Evolutionary conservation across 352 stramenopile species (phyloP).

Genomic region (Phytopythium boreale): DNA sequence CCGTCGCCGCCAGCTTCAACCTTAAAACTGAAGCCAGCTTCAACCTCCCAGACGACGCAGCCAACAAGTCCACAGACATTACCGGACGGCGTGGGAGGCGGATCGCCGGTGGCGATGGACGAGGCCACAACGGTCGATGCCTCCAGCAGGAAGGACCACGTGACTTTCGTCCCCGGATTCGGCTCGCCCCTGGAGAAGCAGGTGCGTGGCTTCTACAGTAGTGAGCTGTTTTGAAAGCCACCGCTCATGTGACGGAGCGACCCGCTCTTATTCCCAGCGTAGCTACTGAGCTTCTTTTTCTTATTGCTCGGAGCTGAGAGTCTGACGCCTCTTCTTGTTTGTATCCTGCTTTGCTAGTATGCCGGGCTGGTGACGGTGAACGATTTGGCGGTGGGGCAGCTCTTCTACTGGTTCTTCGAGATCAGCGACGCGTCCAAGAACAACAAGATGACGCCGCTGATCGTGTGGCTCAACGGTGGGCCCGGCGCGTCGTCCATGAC

Average conservation of each 20-base stretch:
- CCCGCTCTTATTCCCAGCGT: conserved; percentile 15
- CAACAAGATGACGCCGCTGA: conserved; percentile 50
- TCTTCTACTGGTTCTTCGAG: conserved; percentile 90
- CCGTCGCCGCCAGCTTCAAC: conserved; percentile 12
- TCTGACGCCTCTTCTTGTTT: conserved; percentile 13
- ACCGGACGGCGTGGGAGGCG: background rate
- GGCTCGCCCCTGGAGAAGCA: conserved; percentile 63
- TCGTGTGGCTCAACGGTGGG: conserved; percentile 82
- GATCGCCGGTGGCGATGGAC: background rate
- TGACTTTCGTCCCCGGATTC: conserved; percentile 67
- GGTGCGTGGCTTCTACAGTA: conserved; percentile 18
- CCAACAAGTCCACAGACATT: background rate
- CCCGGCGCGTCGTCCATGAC: conserved; percentile 81
- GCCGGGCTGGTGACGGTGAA: conserved; percentile 69
- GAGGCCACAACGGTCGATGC: conserved; percentile 2
- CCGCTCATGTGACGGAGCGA: background rate
- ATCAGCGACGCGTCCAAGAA: conserved; percentile 39
- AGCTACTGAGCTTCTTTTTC: conserved; percentile 16
- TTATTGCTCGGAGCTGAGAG: too few relatives aligned
- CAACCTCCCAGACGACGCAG: background rate
- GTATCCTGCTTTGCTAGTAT: conserved; percentile 55
- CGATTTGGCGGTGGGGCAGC: conserved; percentile 38
- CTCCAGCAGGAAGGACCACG: conserved; percentile 28
- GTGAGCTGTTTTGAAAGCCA: background rate
- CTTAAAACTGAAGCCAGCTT: background rate